These are phyloP conservation scores for Monosporozyma unispora DNA, from an alignment of 805 yeast genomes.

Conservation along the genomic window DNA sequence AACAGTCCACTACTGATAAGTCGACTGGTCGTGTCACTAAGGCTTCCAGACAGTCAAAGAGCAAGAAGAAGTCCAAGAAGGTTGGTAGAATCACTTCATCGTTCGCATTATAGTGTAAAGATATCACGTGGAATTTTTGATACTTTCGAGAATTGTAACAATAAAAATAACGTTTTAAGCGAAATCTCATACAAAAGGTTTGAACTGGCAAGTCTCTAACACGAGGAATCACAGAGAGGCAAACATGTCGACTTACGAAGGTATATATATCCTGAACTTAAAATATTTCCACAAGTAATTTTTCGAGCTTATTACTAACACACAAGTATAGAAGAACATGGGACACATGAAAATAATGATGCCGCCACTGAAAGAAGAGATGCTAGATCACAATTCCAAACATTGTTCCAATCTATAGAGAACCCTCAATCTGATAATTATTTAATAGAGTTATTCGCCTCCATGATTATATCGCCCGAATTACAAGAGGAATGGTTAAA, in stretches of 20 bases:
- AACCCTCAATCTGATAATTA: conserved; percentile 10
- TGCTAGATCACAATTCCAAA: conserved; percentile 17
- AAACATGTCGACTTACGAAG: conserved; percentile 30
- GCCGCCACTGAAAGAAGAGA: conserved; percentile 15
- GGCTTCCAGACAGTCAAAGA: not conserved
- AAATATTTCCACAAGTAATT: no score
- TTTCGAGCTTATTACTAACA: conserved; percentile 1
- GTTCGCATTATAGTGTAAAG: not conserved
- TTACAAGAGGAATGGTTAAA: conserved; percentile 22
- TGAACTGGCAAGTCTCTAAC: no score
- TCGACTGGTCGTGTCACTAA: not conserved
- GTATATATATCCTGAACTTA: conserved; percentile 13
- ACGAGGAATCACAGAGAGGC: not conserved
- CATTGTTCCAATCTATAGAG: conserved; percentile 10
- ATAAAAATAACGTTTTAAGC: not conserved
- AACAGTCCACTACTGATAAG: not conserved
- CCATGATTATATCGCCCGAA: conserved; percentile 16
- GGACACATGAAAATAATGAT: conserved; percentile 5
- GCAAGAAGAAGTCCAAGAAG: conserved; percentile 11
- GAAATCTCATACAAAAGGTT: not conserved
- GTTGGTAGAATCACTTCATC: conserved; percentile 5
- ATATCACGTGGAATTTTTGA: not conserved
- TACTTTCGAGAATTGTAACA: not conserved
- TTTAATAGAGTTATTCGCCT: conserved; percentile 9
- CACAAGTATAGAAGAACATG: conserved; percentile 23